A percentile compares a stretch with the other conserved stretches of the same genome.
phyloP scores from a whole-genome alignment of 192 early-diverging fungal species.

The Dissophora ornata region DNA sequence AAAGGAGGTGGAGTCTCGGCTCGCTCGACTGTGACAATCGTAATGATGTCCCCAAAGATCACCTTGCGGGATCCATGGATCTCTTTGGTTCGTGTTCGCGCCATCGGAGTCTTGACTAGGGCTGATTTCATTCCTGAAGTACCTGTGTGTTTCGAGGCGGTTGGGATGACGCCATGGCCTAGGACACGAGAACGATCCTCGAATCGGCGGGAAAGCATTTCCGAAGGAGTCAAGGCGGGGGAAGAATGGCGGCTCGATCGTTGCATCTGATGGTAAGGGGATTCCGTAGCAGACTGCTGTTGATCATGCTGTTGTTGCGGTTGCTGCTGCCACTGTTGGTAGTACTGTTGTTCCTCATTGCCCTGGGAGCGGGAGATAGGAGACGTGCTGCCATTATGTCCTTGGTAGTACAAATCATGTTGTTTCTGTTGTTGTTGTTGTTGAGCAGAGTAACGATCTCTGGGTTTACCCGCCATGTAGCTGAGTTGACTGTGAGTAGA shows the following conservation, averaged over 20 bases:
- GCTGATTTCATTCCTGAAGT: slow-evolving; percentile 17
- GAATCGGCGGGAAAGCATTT: slow-evolving; percentile 27
- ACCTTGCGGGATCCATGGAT: slow-evolving; percentile 27
- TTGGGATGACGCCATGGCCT: not conserved
- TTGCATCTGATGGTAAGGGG: not conserved
- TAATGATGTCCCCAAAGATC: slow-evolving; percentile 43
- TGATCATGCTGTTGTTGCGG: slow-evolving; percentile 4
- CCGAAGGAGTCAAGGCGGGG: slow-evolving; percentile 10
- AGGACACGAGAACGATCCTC: not conserved
- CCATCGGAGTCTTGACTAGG: slow-evolving; percentile 21
- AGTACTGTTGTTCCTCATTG: slow-evolving; percentile 6
- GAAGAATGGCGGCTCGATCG: not conserved
- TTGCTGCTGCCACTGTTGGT: slow-evolving; percentile 10
- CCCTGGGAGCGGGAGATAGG: slow-evolving; percentile 6
- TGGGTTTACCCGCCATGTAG: slow-evolving; percentile 7
- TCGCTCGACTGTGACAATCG: slow-evolving; percentile 30
- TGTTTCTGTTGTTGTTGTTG: slow-evolving; percentile 1
- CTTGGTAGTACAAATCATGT: slow-evolving; percentile 17
- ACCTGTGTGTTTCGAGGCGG: not conserved
- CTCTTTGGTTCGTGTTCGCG: slow-evolving; percentile 16
- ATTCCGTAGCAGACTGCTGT: not conserved
- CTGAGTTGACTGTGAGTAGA: slow-evolving; percentile 5
- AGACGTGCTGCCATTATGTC: slow-evolving; percentile 3
- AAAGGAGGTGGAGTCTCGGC: slow-evolving; percentile 22
- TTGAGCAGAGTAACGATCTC: not conserved